Conservation (phyloP, 805 yeast genomes). For the Groenewaldozyma tartarivorans region DNA sequence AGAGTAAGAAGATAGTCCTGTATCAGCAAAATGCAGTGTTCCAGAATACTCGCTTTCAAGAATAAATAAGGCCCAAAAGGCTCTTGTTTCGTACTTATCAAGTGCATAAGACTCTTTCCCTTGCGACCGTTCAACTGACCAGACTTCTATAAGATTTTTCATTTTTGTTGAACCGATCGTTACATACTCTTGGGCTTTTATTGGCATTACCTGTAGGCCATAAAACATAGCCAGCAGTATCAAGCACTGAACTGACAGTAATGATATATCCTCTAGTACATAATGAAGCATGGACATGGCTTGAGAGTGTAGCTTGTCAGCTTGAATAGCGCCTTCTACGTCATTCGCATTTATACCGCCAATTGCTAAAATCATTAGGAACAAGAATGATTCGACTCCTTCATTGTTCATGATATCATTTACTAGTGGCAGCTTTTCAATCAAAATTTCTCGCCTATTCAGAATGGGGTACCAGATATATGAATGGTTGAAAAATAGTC, state of each 20-base stretch:
- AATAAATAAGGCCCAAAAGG: slow-evolving; percentile 6
- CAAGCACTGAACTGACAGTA: slow-evolving; percentile 4
- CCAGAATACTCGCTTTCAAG: slow-evolving; percentile 5
- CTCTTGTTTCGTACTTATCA: slow-evolving; percentile 4
- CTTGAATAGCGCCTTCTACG: slow-evolving; percentile 1
- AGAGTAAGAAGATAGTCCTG: slow-evolving; percentile 5
- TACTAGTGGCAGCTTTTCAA: slow-evolving; percentile 2
- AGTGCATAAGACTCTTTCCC: slow-evolving; percentile 1
- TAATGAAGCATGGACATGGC: slow-evolving; percentile 3
- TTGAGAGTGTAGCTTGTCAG: slow-evolving; percentile 3
- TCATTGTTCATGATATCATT: neutral
- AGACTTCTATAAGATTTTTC: slow-evolving; percentile 4
- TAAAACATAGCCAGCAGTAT: slow-evolving; percentile 4
- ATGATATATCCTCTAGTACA: slow-evolving; percentile 3
- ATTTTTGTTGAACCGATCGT: slow-evolving; percentile 4
- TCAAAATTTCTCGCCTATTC: slow-evolving; percentile 1
- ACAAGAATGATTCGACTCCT: slow-evolving; percentile 3
- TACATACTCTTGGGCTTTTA: slow-evolving; percentile 6
- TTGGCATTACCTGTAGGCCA: slow-evolving; percentile 6
- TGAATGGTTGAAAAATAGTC: slow-evolving; percentile 3
- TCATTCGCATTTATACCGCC: slow-evolving; percentile 6
- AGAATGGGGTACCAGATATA: slow-evolving; percentile 5
- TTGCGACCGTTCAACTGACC: neutral
- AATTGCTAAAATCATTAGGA: slow-evolving; percentile 4
- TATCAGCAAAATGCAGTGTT: slow-evolving; percentile 3